These are phyloP conservation scores for Bryoglossum gracile DNA, from an alignment of 495 filamentous ascomycete species.

Conservation along the genomic window DNA sequence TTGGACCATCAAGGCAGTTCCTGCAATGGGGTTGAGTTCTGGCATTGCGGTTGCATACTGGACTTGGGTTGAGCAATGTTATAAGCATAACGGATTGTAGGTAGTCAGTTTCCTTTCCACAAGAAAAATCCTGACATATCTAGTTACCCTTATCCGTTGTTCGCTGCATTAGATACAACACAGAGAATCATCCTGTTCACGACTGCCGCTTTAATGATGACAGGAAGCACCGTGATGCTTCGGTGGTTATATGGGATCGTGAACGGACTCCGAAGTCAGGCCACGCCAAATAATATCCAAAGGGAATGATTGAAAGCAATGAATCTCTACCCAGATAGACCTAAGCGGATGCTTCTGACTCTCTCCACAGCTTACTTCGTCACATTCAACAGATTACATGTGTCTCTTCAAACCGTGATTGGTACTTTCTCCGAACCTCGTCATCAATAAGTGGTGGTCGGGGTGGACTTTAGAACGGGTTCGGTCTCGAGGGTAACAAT, in stretches of 20 bases:
- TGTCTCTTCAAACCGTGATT: no score
- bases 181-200: conserved; percentile 63
- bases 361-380: no score
- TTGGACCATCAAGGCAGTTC: conserved; percentile 59
- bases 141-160: conserved; percentile 85
- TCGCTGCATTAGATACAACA: conserved; percentile 52
- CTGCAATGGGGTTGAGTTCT: conserved; percentile 54
- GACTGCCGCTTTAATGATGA: conserved; percentile 64
- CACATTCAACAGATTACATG: no score
- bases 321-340: no score
- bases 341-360: no score
- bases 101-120: conserved; percentile 17
- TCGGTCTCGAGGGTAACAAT: no score
- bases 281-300: no score
- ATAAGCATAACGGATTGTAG: conserved; percentile 64
- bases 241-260: conserved; percentile 60
- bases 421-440: no score
- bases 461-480: no score
- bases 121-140: conserved; percentile 19
- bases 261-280: no score
- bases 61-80: conserved; percentile 83
- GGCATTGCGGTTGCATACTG: conserved; percentile 70
- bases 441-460: no score
- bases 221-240: conserved; percentile 55
- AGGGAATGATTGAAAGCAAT: no score